These are phyloP conservation scores for Malassezia sp. DNA, from an alignment of 1,284 basidiomycete species.

Conservation along the genomic window DNA sequence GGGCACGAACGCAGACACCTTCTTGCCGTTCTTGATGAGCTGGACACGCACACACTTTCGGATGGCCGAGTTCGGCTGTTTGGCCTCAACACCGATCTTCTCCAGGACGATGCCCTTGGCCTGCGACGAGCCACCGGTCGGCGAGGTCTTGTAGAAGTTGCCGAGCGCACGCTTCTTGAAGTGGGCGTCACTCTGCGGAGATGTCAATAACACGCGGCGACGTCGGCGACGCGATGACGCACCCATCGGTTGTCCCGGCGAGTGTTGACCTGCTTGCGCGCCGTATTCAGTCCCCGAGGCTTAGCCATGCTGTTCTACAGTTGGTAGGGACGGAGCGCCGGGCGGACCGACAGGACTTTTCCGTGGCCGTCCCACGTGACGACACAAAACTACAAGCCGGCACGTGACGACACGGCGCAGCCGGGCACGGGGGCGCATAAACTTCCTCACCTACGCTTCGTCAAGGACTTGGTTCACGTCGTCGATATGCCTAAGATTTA, in stretches of 20 bases:
- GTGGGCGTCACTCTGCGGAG: conserved; percentile 76
- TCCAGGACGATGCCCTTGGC: conserved; percentile 99
- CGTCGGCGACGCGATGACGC: conserved; percentile 14
- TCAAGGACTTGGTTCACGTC: conserved; percentile 7
- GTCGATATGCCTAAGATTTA: conserved; percentile 41
- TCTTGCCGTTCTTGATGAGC: conserved; percentile 99
- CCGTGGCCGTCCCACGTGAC: conserved; percentile 13
- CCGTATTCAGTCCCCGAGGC: conserved; percentile 98
- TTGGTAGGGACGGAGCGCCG: neutral
- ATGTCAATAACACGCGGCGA: neutral
- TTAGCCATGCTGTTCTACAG: conserved; percentile 48
- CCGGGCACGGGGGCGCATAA: neutral
- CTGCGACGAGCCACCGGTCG: conserved; percentile 97
- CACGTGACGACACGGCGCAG: conserved; percentile 9
- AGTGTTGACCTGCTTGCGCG: conserved; percentile 89
- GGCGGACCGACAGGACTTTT: too few relatives aligned
- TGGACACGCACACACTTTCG: conserved; percentile 99
- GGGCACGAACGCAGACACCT: conserved; percentile 52
- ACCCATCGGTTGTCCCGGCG: conserved; percentile 92
- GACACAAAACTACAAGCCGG: conserved; percentile 21
- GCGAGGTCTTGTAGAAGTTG: conserved; percentile 99
- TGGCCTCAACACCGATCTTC: conserved; percentile 79
- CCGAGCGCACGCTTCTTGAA: conserved; percentile 99
- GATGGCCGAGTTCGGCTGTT: conserved; percentile 99
- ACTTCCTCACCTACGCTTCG: conserved; percentile 10